phyloP scores from a whole-genome alignment of 2,329 filamentous ascomycete species.

The Ophiostoma novo-ulmi region DNA sequence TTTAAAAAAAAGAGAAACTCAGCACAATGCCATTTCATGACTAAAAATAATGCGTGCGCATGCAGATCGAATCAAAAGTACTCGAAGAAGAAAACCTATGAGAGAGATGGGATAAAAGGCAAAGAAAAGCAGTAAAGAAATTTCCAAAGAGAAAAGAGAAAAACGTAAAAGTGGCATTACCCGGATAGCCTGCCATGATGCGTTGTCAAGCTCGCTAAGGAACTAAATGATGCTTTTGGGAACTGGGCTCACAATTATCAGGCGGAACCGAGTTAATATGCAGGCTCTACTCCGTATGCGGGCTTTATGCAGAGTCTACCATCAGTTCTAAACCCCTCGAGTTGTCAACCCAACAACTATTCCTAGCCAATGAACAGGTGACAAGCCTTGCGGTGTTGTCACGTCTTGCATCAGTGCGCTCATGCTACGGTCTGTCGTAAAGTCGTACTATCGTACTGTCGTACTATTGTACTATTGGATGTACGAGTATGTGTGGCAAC shows the following conservation, averaged over 20 bases:
- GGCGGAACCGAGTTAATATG: not conserved
- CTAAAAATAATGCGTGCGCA: not conserved
- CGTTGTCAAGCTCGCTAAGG: not conserved
- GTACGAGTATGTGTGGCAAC: not conserved
- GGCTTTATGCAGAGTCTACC: slow-evolving; percentile 14
- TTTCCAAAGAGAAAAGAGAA: too few species aligned
- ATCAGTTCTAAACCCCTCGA: slow-evolving; percentile 19
- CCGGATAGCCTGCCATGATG: not conserved
- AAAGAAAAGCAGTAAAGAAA: too few species aligned
- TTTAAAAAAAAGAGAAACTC: not conserved
- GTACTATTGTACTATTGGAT: not conserved
- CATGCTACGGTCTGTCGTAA: not conserved
- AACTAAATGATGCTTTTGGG: too few species aligned
- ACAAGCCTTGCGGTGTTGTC: slow-evolving; percentile 1
- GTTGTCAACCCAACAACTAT: slow-evolving; percentile 11
- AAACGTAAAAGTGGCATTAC: too few species aligned
- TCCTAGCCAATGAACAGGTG: slow-evolving; percentile 6
- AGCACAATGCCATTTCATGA: not conserved
- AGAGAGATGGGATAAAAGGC: not conserved
- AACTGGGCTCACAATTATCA: too few species aligned
- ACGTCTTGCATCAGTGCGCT: not conserved
- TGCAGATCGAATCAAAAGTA: not conserved
- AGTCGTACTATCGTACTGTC: not conserved
- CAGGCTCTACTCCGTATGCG: not conserved
- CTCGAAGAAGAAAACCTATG: not conserved